Conservation (phyloP, 2,329 filamentous ascomycete species). For the Alternaria infectoria region DNA sequence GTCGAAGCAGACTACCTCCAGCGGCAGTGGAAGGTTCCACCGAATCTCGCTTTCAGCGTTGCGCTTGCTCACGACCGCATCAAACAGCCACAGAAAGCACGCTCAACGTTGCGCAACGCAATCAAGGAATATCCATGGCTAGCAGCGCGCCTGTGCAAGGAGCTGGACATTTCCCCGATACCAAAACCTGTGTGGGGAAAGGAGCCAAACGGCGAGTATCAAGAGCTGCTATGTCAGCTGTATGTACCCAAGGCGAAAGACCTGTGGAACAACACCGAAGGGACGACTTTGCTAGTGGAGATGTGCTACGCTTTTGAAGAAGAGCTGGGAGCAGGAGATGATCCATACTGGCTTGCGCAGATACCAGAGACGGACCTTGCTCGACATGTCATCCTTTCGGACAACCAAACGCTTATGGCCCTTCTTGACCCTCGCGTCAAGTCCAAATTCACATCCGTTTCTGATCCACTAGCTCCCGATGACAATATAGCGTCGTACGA, state of each 20-base stretch:
- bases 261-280: slow-evolving; percentile 82
- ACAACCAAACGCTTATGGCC: slow-evolving; percentile 72
- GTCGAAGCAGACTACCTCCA: slow-evolving; percentile 59
- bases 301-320: slow-evolving; percentile 62
- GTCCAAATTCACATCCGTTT: slow-evolving; percentile 63
- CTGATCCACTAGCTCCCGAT: slow-evolving; percentile 80
- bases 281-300: slow-evolving; percentile 71
- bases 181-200: slow-evolving; percentile 85
- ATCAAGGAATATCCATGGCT: slow-evolving; percentile 84
- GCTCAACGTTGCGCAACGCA: slow-evolving; percentile 68
- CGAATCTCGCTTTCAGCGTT: slow-evolving; percentile 77
- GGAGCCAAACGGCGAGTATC: slow-evolving; percentile 67
- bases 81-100: slow-evolving; percentile 69
- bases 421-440: slow-evolving; percentile 72
- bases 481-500: slow-evolving; percentile 46
- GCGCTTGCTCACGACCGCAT: slow-evolving; percentile 77
- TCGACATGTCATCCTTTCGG: slow-evolving; percentile 79
- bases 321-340: slow-evolving; percentile 28
- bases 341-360: slow-evolving; percentile 40
- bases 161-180: slow-evolving; percentile 75
- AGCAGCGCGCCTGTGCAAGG: slow-evolving; percentile 78
- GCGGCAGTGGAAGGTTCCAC: slow-evolving; percentile 61
- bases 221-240: slow-evolving; percentile 74
- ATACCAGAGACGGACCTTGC: slow-evolving; percentile 61
- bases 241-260: slow-evolving; percentile 80